Evolutionary conservation across 305 asterid species (phyloP).

Genomic region (Fraxinus greggii): DNA sequence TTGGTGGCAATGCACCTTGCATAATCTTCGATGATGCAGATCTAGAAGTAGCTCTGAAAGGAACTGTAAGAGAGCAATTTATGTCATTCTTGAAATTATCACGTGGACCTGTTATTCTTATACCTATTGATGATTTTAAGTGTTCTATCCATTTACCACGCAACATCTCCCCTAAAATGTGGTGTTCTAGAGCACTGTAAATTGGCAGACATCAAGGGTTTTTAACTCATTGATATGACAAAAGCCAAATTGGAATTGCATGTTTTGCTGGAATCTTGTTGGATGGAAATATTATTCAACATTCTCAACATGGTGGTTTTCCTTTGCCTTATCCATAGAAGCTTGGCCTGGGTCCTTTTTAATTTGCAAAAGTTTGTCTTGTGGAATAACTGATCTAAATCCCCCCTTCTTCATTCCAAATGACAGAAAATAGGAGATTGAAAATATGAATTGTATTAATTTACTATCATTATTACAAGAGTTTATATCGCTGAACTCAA

Average conservation of each 20-base stretch:
- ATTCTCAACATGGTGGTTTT: background rate
- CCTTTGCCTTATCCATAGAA: background rate
- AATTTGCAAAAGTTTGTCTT: background rate
- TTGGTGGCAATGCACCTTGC: constrained; percentile 99
- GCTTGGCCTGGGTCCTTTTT: background rate
- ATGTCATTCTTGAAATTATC: constrained; percentile 13
- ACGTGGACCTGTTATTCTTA: background rate
- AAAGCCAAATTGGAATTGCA: constrained; percentile 2
- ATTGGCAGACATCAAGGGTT: background rate
- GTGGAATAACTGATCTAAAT: background rate
- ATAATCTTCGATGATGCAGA: constrained; percentile 95
- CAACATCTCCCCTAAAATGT: background rate
- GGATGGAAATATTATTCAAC: background rate
- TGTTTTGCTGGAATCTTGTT: background rate
- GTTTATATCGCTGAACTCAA: no score
- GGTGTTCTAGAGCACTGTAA: background rate
- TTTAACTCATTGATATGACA: background rate
- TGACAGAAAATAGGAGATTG: no score
- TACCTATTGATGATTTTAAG: background rate
- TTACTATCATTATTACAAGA: no score
- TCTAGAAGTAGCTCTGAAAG: constrained; percentile 89
- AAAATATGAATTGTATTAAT: no score
- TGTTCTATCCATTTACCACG: background rate
- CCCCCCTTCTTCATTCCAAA: background rate
- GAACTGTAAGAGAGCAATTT: constrained; percentile 63